Conservation (phyloP, 169 alveolate species). For the Plasmodium relictum region DNA sequence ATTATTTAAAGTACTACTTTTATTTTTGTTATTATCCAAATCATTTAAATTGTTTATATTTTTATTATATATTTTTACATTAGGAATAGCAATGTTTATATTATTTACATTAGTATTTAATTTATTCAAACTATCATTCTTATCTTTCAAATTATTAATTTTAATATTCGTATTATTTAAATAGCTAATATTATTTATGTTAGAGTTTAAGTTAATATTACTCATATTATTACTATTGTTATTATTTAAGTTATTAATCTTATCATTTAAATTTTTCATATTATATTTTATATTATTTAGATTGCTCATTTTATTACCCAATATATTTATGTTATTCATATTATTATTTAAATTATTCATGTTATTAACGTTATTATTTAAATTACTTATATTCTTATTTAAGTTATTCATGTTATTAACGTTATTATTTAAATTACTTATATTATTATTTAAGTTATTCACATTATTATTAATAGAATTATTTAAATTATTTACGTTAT, state of each 20-base stretch:
- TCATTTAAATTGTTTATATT: not conserved
- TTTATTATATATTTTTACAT: not conserved
- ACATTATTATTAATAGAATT: not conserved
- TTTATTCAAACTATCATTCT: not conserved
- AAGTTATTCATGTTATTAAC: not conserved
- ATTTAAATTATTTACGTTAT: not conserved
- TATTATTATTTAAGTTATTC: not conserved
- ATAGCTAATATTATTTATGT: not conserved
- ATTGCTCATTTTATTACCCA: not conserved
- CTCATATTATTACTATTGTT: not conserved
- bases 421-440: not conserved
- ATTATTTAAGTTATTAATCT: not conserved
- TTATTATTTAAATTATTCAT: constrained; percentile 9
- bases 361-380: not conserved
- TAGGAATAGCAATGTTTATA: not conserved
- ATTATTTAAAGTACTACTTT: not conserved
- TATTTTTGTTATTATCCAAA: not conserved
- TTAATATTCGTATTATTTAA: not conserved
- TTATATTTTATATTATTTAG: constrained; percentile 3
- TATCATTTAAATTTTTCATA: constrained; percentile 10
- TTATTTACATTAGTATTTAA: constrained; percentile 1
- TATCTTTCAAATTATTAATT: not conserved
- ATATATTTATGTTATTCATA: not conserved
- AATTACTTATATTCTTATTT: not conserved
- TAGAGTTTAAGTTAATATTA: constrained; percentile 1